A percentile compares a stretch with the other conserved stretches of the same genome.
phyloP scores from a whole-genome alignment of 164 flowering plant species.

The Vitis amurensis region DNA sequence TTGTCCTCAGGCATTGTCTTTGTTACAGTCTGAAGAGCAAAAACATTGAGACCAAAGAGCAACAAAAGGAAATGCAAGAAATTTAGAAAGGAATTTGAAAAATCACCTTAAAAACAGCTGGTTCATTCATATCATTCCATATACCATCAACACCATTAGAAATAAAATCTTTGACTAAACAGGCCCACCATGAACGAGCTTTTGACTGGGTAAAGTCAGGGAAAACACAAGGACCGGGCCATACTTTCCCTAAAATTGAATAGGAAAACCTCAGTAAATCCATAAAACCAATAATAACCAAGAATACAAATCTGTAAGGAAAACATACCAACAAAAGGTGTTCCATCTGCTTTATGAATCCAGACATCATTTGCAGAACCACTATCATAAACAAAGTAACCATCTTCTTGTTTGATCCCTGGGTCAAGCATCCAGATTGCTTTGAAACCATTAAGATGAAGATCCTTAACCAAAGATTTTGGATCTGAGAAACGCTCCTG shows the following conservation, averaged over 20 bases:
- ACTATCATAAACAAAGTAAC: slow-evolving; percentile 84
- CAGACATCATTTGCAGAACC: slow-evolving; percentile 74
- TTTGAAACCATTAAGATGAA: slow-evolving; percentile 76
- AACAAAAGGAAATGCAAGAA: neutral
- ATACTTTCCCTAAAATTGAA: slow-evolving; percentile 70
- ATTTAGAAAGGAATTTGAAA: neutral
- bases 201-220: slow-evolving; percentile 87
- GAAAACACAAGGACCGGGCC: slow-evolving; percentile 98
- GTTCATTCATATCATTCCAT: slow-evolving; percentile 99
- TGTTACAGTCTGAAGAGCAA: slow-evolving; percentile 58
- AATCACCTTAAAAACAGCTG: slow-evolving; percentile 84
- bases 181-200: slow-evolving; percentile 92
- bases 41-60: slow-evolving; percentile 8
- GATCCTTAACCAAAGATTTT: slow-evolving; percentile 59
- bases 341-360: slow-evolving; percentile 74
- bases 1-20: slow-evolving; percentile 97
- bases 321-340: slow-evolving; percentile 66
- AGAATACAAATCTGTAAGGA: slow-evolving; percentile 3
- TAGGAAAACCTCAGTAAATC: neutral
- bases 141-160: slow-evolving; percentile 96
- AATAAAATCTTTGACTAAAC: slow-evolving; percentile 74
- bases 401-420: slow-evolving; percentile 79
- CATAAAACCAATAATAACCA: slow-evolving; percentile 1
- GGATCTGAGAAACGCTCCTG: slow-evolving; percentile 85
- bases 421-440: slow-evolving; percentile 99